These are phyloP conservation scores for Fusarium praegraminearum DNA, from an alignment of 2,329 filamentous ascomycete species.

Conservation along the genomic window DNA sequence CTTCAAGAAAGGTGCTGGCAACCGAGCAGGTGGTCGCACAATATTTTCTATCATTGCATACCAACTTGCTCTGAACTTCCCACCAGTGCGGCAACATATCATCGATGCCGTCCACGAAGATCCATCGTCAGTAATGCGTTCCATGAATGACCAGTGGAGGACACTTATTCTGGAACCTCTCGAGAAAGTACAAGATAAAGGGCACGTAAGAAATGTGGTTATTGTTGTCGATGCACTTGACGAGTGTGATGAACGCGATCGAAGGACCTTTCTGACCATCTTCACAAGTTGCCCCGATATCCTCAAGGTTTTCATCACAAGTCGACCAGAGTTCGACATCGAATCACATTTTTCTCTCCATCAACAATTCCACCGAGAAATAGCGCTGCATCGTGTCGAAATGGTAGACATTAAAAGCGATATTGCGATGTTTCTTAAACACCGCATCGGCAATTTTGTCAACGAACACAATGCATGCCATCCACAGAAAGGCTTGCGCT, in stretches of 20 bases:
- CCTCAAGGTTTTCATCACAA: not conserved
- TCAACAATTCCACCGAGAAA: not conserved
- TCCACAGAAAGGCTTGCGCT: fast-evolving
- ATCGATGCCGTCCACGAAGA: not conserved
- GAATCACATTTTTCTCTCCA: not conserved
- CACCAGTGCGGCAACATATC: slow-evolving; percentile 41
- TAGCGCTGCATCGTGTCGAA: not conserved
- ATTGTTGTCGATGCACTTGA: slow-evolving; percentile 52
- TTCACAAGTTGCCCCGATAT: fast-evolving
- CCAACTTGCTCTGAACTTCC: slow-evolving; percentile 45
- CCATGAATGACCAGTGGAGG: not conserved
- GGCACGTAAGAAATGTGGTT: fast-evolving
- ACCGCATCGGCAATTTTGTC: fast-evolving
- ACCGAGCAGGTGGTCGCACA: not conserved
- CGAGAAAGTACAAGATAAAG: fast-evolving
- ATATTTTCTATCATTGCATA: slow-evolving; percentile 53
- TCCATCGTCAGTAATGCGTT: not conserved
- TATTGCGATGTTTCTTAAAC: not conserved
- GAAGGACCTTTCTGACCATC: fast-evolving
- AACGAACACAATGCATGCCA: not conserved
- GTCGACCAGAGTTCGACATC: not conserved
- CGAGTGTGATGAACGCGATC: slow-evolving; percentile 35
- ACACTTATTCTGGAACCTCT: slow-evolving; percentile 22
- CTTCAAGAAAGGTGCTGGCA: not conserved
- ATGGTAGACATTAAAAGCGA: not conserved